These are phyloP conservation scores for Smallanthus sonchifolius DNA, from an alignment of 129 eudicot species.

Conservation along the genomic window DNA sequence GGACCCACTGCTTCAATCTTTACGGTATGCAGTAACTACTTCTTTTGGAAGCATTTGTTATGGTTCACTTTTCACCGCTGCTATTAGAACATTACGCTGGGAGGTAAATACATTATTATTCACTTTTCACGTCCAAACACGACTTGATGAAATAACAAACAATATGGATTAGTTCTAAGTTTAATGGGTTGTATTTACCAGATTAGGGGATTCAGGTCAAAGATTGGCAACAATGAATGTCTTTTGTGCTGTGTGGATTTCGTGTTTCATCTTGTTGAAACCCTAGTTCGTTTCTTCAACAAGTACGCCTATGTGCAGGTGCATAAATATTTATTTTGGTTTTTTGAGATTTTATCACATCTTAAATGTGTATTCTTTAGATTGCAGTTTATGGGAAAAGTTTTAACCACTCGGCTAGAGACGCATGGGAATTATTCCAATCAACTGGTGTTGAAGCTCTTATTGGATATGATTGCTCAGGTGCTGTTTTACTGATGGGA, in stretches of 20 bases:
- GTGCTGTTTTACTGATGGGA: slow-evolving; percentile 94
- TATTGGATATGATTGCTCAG: slow-evolving; percentile 90
- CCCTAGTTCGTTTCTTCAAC: slow-evolving; percentile 93
- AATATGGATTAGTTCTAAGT: too few species aligned
- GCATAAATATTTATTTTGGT: background rate
- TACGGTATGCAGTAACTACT: slow-evolving; percentile 81
- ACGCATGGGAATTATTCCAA: slow-evolving; percentile 98
- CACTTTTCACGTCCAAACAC: background rate
- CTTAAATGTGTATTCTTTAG: slow-evolving; percentile 27
- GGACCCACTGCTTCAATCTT: slow-evolving; percentile 58
- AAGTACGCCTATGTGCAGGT: slow-evolving; percentile 99
- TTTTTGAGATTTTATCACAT: too few species aligned
- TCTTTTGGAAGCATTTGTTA: slow-evolving; percentile 98
- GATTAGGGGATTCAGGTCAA: slow-evolving; percentile 96
- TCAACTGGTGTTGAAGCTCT: slow-evolving; percentile 98
- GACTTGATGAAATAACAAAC: background rate
- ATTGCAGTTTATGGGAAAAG: slow-evolving; percentile 92
- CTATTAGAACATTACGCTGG: slow-evolving; percentile 93
- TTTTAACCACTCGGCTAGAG: slow-evolving; percentile 96
- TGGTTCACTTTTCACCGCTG: slow-evolving; percentile 98
- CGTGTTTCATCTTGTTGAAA: slow-evolving; percentile 89
- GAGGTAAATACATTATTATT: slow-evolving; percentile 41
- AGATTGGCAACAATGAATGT: slow-evolving; percentile 91
- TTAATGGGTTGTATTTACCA: slow-evolving; percentile 20
- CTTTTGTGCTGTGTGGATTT: slow-evolving; percentile 90